phyloP scores from a whole-genome alignment of 345 rosid genomes.

The Mallotus nudiflorus region DNA sequence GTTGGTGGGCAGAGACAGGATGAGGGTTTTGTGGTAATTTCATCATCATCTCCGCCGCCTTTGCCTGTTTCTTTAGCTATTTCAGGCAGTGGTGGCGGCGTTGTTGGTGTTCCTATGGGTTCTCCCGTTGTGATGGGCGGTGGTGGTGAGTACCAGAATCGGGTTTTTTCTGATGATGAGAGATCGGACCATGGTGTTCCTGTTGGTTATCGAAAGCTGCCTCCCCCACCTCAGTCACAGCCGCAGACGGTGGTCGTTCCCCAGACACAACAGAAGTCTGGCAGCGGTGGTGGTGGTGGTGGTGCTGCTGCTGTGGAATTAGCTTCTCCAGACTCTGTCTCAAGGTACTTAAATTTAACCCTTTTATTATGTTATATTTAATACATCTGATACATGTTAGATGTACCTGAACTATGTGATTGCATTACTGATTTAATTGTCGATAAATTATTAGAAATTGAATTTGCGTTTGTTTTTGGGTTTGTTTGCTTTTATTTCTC shows the following conservation, averaged over 20 bases:
- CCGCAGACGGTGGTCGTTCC: slow-evolving; percentile 44
- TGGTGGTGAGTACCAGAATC: slow-evolving; percentile 46
- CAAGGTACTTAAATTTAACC: slow-evolving; percentile 61
- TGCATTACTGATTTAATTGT: not conserved
- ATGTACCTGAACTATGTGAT: no score
- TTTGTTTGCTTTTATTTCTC: slow-evolving; percentile 36
- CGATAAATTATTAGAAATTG: slow-evolving; percentile 28
- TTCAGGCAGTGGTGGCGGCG: slow-evolving; percentile 40
- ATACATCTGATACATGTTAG: not conserved
- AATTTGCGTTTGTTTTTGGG: slow-evolving; percentile 23
- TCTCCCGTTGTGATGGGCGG: slow-evolving; percentile 30
- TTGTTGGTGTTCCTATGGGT: no score
- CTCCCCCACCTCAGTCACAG: slow-evolving; percentile 44
- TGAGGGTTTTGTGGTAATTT: slow-evolving; percentile 39
- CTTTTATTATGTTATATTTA: not conserved
- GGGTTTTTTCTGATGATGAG: slow-evolving; percentile 83
- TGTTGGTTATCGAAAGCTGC: slow-evolving; percentile 54
- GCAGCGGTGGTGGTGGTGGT: slow-evolving; percentile 39
- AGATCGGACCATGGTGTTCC: slow-evolving; percentile 81
- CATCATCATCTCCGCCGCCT: slow-evolving; percentile 59
- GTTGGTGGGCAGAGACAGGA: slow-evolving; percentile 50
- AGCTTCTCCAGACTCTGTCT: slow-evolving; percentile 86
- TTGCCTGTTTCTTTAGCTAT: slow-evolving; percentile 40
- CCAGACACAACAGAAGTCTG: slow-evolving; percentile 54
- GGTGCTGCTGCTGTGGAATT: slow-evolving; percentile 37